Base-by-base conservation (phyloP, 257 asterid genomes). In the Handroanthus guayacan region DNA sequence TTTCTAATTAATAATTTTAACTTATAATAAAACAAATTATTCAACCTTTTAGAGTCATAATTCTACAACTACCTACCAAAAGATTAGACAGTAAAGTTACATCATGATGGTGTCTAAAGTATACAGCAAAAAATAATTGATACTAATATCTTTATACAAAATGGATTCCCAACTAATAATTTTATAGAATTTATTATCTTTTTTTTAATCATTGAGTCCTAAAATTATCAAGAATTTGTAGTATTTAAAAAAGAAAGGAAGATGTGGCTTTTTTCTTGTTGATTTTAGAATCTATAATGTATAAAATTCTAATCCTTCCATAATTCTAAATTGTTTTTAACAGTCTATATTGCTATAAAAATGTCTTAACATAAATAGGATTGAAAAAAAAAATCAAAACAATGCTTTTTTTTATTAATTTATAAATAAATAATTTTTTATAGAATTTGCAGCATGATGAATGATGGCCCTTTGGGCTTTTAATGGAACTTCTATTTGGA, bases 11-110 rank as follows among this genome's bases (percentile, higher is more conserved):
- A 68, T 31, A 37, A 14, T 69, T 54, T 67, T 36, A 58, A 61
- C 18, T 16, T 34, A 9, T 2, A 51, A 61, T 14, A 52, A 8
- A 56, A 70, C 57, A 64, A 77, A 9, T 51, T 39, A 20, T 83
- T 55, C 20, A 43, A 64, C 51, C 61, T 50, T 80, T 77, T 70
- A 75, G 60, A 63, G 75, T 62, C 81, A 80, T 71, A 66, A 84
- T 75, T 78, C 54, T 78, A 71, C 71, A 67, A 78, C 79, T 16
- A 74, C 74, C 73, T 74, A 44, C 58, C 44, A 58, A 48, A 41
- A 75, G 31, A 69, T 51, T 66, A 54, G 67, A 72, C 79, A 71
- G 44, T 39, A 67, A 79, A 76, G 66, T 79, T 75, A 61, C 43
- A 78, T 38, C 37, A 78, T 81, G 78, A 81, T 61, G 78, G 37